These are phyloP conservation scores for Diddensiella caesifluorescens DNA, from an alignment of 805 yeast genomes.

Conservation along the genomic window DNA sequence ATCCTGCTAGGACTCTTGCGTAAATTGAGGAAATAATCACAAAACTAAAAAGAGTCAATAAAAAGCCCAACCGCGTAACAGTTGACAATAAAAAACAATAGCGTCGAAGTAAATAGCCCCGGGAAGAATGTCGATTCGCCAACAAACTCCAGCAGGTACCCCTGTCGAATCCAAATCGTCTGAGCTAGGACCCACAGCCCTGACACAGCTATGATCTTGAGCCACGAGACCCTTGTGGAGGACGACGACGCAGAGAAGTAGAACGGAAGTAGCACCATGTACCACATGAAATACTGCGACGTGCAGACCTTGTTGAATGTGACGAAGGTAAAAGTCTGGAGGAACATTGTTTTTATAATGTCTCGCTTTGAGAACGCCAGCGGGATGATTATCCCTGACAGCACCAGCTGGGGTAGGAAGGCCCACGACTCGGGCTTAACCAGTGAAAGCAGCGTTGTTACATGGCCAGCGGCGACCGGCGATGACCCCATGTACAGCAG, in stretches of 20 bases:
- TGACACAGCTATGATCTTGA: slow-evolving; percentile 31
- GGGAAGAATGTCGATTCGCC: slow-evolving; percentile 63
- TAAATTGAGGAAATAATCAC: slow-evolving; percentile 8
- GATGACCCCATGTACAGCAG: slow-evolving; percentile 43
- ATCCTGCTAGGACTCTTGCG: slow-evolving; percentile 44
- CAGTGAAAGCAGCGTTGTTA: slow-evolving; percentile 40
- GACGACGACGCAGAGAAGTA: slow-evolving; percentile 26
- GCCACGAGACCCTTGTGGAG: slow-evolving; percentile 2
- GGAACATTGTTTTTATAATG: slow-evolving; percentile 52
- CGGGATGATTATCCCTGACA: slow-evolving; percentile 60
- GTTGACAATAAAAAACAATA: slow-evolving; percentile 56
- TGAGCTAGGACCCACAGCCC: slow-evolving; percentile 66
- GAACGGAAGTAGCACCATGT: slow-evolving; percentile 75
- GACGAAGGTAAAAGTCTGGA: slow-evolving; percentile 76
- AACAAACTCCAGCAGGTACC: slow-evolving; percentile 72
- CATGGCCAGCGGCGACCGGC: slow-evolving; percentile 44
- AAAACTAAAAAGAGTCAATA: slow-evolving; percentile 39
- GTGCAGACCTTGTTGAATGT: slow-evolving; percentile 80
- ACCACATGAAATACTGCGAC: slow-evolving; percentile 96
- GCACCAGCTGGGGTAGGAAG: slow-evolving; percentile 72
- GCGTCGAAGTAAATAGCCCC: slow-evolving; percentile 50
- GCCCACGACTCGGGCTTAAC: slow-evolving; percentile 52
- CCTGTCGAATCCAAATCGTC: slow-evolving; percentile 72
- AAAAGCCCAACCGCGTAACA: slow-evolving; percentile 55
- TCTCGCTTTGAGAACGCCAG: slow-evolving; percentile 39